Percentiles rank a stretch among this genome's conserved stretches.
Conservation (phyloP, 192 early-diverging fungal genomes). For the Entomortierella lignicola region DNA sequence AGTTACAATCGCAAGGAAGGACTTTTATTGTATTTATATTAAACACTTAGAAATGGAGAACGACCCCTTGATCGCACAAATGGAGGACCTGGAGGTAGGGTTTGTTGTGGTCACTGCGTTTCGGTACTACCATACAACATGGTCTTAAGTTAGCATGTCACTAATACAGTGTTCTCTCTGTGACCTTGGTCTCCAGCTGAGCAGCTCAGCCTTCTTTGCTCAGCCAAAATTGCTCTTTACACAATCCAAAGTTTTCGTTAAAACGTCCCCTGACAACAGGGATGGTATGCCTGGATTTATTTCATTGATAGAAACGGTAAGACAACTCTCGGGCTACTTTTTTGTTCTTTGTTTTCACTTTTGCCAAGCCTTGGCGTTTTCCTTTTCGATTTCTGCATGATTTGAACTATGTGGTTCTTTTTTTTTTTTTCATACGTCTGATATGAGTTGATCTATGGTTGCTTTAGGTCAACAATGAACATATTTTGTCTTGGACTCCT, state of each 20-base stretch:
- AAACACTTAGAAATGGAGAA: constrained; percentile 17
- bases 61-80: constrained; percentile 44
- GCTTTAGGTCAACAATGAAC: constrained; percentile 47
- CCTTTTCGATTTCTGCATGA: background rate
- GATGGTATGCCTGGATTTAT: constrained; percentile 77
- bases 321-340: background rate
- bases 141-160: too few species aligned
- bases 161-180: too few species aligned
- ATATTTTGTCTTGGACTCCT: constrained; percentile 79
- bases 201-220: constrained; percentile 2
- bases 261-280: constrained; percentile 67
- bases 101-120: background rate
- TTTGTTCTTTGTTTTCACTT: background rate
- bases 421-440: background rate
- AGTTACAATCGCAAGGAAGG: too few species aligned
- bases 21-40: too few species aligned
- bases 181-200: constrained; percentile 24
- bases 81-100: constrained; percentile 46
- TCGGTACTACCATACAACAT: too few species aligned
- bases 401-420: background rate
- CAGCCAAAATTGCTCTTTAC: constrained; percentile 67
- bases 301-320: constrained; percentile 70
- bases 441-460: background rate
- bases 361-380: constrained; percentile 13
- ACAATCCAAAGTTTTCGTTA: constrained; percentile 78